Percentiles rank a stretch among this genome's conserved stretches.
These are phyloP conservation scores for Meyerozyma sp. DNA, from an alignment of 1,139 yeast genomes.

Conservation along the genomic window DNA sequence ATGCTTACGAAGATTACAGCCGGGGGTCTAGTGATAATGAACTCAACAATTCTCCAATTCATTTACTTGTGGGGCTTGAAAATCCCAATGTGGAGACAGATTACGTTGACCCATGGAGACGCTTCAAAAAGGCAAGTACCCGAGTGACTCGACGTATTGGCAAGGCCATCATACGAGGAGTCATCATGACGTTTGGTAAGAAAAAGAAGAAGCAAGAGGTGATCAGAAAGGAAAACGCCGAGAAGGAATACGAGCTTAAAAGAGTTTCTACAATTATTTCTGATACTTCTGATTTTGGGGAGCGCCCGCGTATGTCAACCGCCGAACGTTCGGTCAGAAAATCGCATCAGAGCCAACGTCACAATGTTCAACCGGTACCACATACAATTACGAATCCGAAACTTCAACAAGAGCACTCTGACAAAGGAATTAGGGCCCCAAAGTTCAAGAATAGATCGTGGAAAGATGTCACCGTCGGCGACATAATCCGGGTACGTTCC, in stretches of 20 bases:
- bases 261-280: conserved; percentile 39
- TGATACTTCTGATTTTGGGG: conserved; percentile 18
- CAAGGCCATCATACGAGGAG: conserved; percentile 18
- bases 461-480: conserved; percentile 55
- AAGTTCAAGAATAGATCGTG: conserved; percentile 23
- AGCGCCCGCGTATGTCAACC: conserved; percentile 5
- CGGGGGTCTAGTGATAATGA: conserved; percentile 50
- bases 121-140: conserved; percentile 47
- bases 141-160: conserved; percentile 13
- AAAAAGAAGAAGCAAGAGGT: conserved; percentile 23
- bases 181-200: conserved; percentile 25
- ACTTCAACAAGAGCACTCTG: conserved; percentile 16
- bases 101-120: conserved; percentile 54
- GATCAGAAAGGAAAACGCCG: conserved; percentile 20
- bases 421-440: conserved; percentile 2
- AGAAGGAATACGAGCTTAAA: conserved; percentile 26
- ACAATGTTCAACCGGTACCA: conserved; percentile 10
- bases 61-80: conserved; percentile 58
- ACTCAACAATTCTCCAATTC: conserved; percentile 66
- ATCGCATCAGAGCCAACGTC: neutral
- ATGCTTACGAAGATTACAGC: conserved; percentile 54
- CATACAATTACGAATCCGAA: conserved; percentile 33
- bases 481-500: conserved; percentile 44
- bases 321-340: neutral
- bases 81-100: conserved; percentile 45